Evolutionary conservation across 1,284 basidiomycete species (phyloP).

Genomic region (Boletus subluridellus): DNA sequence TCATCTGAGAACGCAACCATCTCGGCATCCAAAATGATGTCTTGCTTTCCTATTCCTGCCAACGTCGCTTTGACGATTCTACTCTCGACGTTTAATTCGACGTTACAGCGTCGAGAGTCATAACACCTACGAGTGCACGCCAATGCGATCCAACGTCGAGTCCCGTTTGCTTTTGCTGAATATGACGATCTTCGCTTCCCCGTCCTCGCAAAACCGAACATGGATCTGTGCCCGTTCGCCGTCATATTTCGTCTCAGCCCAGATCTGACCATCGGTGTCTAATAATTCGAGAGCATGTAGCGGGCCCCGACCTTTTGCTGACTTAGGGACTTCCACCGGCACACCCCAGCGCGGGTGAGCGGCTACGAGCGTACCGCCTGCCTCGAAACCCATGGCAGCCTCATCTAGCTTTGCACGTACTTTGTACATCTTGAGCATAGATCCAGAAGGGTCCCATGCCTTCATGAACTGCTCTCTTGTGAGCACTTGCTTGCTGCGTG

Average conservation of each 20-base stretch:
- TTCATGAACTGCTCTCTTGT: conserved; percentile 63
- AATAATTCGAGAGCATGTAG: conserved; percentile 55
- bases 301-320: conserved; percentile 63
- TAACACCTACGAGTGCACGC: conserved; percentile 57
- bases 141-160: conserved; percentile 69
- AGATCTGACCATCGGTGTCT: conserved; percentile 46
- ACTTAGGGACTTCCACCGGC: conserved; percentile 73
- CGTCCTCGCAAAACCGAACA: conserved; percentile 47
- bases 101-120: not conserved
- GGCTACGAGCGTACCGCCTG: conserved; percentile 22
- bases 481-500: conserved; percentile 53
- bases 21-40: conserved; percentile 80
- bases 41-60: conserved; percentile 38
- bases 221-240: conserved; percentile 89
- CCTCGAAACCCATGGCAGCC: conserved; percentile 53
- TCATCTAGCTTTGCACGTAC: conserved; percentile 57
- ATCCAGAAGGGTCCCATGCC: conserved; percentile 61
- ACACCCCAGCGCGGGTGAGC: conserved; percentile 41
- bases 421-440: conserved; percentile 55
- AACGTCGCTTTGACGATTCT: conserved; percentile 66
- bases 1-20: conserved; percentile 76
- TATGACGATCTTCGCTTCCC: conserved; percentile 57
- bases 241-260: conserved; percentile 89
- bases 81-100: not conserved
- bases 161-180: conserved; percentile 84